phyloP scores from a whole-genome alignment of 805 yeast genomes.

The Suhomyces kilbournensis region DNA sequence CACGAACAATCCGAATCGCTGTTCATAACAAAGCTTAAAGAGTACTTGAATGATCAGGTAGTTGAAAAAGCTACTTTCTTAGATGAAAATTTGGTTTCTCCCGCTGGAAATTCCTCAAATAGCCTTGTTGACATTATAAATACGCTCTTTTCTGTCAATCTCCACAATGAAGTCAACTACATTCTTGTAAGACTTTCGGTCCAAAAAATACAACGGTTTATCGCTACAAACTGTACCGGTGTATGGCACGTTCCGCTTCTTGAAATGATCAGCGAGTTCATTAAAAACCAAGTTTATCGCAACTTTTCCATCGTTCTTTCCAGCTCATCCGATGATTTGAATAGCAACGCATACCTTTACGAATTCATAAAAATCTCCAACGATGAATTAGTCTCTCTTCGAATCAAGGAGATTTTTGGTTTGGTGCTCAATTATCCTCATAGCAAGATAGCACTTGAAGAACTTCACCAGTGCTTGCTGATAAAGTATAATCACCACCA shows the following conservation, averaged over 20 bases:
- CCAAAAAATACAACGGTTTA: constrained; percentile 29
- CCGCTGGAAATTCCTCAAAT: background rate
- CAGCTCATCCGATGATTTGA: constrained; percentile 11
- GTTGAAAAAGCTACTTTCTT: background rate
- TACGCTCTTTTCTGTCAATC: constrained; percentile 18
- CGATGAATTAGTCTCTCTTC: constrained; percentile 40
- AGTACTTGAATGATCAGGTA: constrained; percentile 6
- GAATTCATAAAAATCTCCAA: constrained; percentile 37
- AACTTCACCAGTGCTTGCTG: constrained; percentile 51
- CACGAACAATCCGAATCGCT: background rate
- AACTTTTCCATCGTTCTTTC: constrained; percentile 21
- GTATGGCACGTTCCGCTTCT: constrained; percentile 42
- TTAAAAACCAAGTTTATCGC: constrained; percentile 38
- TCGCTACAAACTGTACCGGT: constrained; percentile 25
- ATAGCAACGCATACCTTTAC: constrained; percentile 14
- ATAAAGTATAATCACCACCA: constrained; percentile 17
- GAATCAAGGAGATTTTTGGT: constrained; percentile 58
- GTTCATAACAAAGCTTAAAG: constrained; percentile 4
- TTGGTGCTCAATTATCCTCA: constrained; percentile 54
- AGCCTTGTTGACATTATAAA: constrained; percentile 13
- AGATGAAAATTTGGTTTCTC: background rate
- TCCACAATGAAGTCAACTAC: constrained; percentile 21
- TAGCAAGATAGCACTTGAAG: constrained; percentile 52
- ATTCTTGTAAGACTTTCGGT: constrained; percentile 38
- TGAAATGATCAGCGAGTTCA: constrained; percentile 33